phyloP scores from a whole-genome alignment of 495 filamentous ascomycete species.

The Penicillium daleae region DNA sequence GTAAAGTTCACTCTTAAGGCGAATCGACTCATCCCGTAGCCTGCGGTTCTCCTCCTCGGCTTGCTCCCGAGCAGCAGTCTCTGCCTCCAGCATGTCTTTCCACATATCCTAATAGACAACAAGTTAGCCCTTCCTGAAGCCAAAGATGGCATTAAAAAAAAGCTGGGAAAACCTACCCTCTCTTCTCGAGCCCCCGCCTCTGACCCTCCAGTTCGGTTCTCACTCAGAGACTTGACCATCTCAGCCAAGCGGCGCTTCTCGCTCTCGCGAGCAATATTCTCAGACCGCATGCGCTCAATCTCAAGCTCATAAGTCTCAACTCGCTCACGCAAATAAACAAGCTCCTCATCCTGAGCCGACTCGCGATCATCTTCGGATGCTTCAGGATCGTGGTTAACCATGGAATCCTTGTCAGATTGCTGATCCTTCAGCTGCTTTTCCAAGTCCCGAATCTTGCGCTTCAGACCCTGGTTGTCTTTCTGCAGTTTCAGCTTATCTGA shows the following conservation, averaged over 20 bases:
- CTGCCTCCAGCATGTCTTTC: constrained; percentile 94
- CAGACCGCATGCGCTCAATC: constrained; percentile 78
- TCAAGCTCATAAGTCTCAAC: constrained; percentile 81
- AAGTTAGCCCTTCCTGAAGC: constrained; percentile 3
- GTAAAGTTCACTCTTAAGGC: constrained; percentile 68
- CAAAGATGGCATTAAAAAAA: not conserved
- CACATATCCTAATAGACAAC: constrained; percentile 67
- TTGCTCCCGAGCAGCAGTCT: constrained; percentile 87
- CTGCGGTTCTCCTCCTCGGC: constrained; percentile 84
- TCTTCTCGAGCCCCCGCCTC: constrained; percentile 81
- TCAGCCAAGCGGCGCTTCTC: constrained; percentile 84
- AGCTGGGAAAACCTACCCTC: constrained; percentile 49
- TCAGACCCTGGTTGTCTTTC: constrained; percentile 82
- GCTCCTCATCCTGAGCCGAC: constrained; percentile 71
- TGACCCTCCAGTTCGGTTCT: constrained; percentile 63
- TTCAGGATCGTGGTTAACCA: constrained; percentile 62
- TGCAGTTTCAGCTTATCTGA: constrained; percentile 84
- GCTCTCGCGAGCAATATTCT: constrained; percentile 72
- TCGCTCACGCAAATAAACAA: constrained; percentile 78
- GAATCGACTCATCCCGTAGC: constrained; percentile 82
- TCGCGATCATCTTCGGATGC: constrained; percentile 62
- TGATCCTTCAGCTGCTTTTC: constrained; percentile 80
- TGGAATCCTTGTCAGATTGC: constrained; percentile 60
- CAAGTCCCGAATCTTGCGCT: constrained; percentile 77
- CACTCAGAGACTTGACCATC: constrained; percentile 72